Percentiles rank a stretch among this genome's conserved stretches.
These are phyloP conservation scores for Candida ficus DNA, from an alignment of 805 yeast species.

Conservation along the genomic window DNA sequence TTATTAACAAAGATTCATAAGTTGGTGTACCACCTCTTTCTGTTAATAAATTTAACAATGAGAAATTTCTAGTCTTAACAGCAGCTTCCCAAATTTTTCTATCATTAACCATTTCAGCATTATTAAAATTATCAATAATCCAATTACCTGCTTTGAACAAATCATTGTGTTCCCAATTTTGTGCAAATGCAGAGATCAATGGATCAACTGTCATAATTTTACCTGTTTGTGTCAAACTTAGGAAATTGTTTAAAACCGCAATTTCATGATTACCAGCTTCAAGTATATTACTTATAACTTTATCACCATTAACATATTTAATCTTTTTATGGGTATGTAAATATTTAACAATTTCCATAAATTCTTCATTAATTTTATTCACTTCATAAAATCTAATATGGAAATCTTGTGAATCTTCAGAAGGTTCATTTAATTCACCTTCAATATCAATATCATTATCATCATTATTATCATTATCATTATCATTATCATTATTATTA, in stretches of 20 bases:
- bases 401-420: slow-evolving; percentile 14
- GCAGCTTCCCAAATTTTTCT: slow-evolving; percentile 20
- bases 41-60: slow-evolving; percentile 12
- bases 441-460: neutral
- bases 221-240: slow-evolving; percentile 8
- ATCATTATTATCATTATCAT: neutral
- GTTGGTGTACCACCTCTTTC: slow-evolving; percentile 22
- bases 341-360: neutral
- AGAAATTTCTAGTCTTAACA: slow-evolving; percentile 1
- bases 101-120: slow-evolving; percentile 10
- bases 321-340: slow-evolving; percentile 3
- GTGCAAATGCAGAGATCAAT: slow-evolving; percentile 15
- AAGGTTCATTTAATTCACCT: slow-evolving; percentile 1
- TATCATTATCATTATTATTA: too few relatives aligned
- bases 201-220: slow-evolving; percentile 10
- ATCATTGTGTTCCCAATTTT: slow-evolving; percentile 1
- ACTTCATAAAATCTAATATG: slow-evolving; percentile 14
- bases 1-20: slow-evolving; percentile 11
- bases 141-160: slow-evolving; percentile 11
- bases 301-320: slow-evolving; percentile 9
- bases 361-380: neutral
- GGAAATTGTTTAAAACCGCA: neutral
- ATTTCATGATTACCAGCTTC: neutral
- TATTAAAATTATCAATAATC: slow-evolving; percentile 12
- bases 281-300: slow-evolving; percentile 9